Evolutionary conservation across 208 protist genomes (phyloP).

Genomic region (Blechomonas ayalai): DNA sequence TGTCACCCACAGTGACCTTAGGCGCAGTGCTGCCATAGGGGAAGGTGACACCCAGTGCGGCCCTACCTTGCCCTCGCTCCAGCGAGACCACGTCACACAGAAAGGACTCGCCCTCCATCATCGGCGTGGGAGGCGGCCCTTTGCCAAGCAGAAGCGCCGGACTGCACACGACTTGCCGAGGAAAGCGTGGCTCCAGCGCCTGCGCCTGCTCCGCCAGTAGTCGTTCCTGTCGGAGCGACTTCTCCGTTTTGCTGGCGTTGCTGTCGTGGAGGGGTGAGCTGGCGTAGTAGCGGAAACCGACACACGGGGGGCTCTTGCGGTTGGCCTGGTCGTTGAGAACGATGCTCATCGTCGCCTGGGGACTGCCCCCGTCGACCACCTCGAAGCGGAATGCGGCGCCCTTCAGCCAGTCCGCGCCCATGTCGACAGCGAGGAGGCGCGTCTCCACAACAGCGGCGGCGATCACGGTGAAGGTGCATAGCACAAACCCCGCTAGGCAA

Average conservation of each 20-base stretch:
- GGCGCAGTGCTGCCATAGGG: slow-evolving; percentile 14
- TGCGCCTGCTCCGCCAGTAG: slow-evolving; percentile 79
- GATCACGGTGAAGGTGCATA: not conserved
- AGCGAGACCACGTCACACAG: not conserved
- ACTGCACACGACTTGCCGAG: slow-evolving; percentile 53
- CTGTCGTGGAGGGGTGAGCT: not conserved
- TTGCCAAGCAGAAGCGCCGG: slow-evolving; percentile 38
- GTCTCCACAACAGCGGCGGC: slow-evolving; percentile 16
- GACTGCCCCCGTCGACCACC: slow-evolving; percentile 1
- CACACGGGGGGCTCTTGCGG: slow-evolving; percentile 82
- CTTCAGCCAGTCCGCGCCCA: slow-evolving; percentile 49
- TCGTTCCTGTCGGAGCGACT: slow-evolving; percentile 49
- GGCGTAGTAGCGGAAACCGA: slow-evolving; percentile 77
- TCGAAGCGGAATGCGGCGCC: slow-evolving; percentile 13
- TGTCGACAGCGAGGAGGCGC: slow-evolving; percentile 50
- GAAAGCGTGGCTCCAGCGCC: slow-evolving; percentile 71
- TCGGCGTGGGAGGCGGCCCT: not conserved
- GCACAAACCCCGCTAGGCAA: too few relatives aligned
- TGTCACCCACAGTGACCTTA: slow-evolving; percentile 2
- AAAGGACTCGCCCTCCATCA: not conserved
- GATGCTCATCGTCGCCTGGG: slow-evolving; percentile 17
- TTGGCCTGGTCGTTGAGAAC: slow-evolving; percentile 92
- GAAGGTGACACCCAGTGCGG: not conserved
- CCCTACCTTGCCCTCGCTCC: not conserved
- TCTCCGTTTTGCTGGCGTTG: not conserved